phyloP scores from a whole-genome alignment of 345 rosid species.

The Citrus cavaleriei region DNA sequence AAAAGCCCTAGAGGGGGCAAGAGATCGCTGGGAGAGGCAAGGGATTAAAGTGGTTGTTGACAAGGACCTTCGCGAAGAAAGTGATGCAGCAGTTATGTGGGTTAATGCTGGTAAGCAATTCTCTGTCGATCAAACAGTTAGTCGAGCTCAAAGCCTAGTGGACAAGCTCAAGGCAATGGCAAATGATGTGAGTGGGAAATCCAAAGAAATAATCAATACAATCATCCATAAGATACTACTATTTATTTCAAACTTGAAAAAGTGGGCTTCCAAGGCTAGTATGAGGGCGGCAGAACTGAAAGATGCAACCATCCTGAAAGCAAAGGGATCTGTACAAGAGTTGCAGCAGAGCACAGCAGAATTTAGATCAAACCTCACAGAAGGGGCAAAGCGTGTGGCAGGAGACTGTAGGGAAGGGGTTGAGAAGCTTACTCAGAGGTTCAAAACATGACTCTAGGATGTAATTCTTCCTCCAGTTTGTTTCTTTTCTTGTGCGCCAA shows the following conservation, averaged over 20 bases:
- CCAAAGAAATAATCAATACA: constrained; percentile 45
- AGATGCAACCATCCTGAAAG: constrained; percentile 25
- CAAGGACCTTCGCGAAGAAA: constrained; percentile 65
- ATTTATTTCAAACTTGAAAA: constrained; percentile 44
- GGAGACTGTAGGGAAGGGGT: constrained; percentile 67
- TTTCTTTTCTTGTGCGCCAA: neutral
- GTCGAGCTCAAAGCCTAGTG: constrained; percentile 48
- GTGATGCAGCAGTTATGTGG: constrained; percentile 56
- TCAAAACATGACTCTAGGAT: constrained; percentile 33
- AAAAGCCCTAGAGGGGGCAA: constrained; percentile 76
- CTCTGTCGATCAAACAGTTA: constrained; percentile 52
- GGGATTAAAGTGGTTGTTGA: constrained; percentile 86
- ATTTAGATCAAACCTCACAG: constrained; percentile 46
- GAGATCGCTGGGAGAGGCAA: constrained; percentile 81
- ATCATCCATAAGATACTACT: constrained; percentile 44
- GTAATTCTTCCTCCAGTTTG: neutral
- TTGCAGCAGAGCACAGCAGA: constrained; percentile 51
- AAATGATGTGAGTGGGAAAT: constrained; percentile 40
- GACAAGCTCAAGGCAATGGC: constrained; percentile 63
- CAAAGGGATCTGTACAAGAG: constrained; percentile 40
- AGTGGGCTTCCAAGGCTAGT: constrained; percentile 29
- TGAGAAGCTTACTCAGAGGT: constrained; percentile 60
- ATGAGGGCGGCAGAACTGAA: constrained; percentile 27
- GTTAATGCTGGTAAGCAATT: constrained; percentile 47
- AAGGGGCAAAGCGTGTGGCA: constrained; percentile 49